Evolutionary conservation across 2,329 filamentous ascomycete genomes (phyloP), one percentile per base, ranked within the genome.

Genomic region (Aspergillus oerlinghausenensis): DNA sequence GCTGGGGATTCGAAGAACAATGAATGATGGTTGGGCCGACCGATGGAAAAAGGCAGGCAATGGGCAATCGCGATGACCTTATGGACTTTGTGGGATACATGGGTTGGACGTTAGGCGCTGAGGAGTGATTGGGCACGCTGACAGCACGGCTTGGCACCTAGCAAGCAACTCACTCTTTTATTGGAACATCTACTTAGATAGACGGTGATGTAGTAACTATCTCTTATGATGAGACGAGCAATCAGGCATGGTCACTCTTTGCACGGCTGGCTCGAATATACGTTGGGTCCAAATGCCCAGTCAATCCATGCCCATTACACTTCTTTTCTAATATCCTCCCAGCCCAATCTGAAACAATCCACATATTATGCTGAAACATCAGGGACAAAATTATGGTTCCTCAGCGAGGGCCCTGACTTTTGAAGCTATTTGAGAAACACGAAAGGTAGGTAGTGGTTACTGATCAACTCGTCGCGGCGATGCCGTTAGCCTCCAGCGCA

Each of bases 1-100:
- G 19, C 59, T 77, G 55, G 76, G 76, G 28, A 70, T 78, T 52
- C 71, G 76, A 45, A 70, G 75, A 51, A 75, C 69, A 51, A 73
- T 77, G 71, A 75, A 70, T 43, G 42, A 66, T 61, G 74, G 75
- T 49, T 78, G 76, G 76, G 70, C 73, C 55, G 71, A 70, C 21
- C 65, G 70, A 59, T 72, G 73, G 70, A 73, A 72, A 57, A 64
- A 65, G 62, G 67, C 62, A 51, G 58, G 58, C 54, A 63, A 67
- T 59, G 61, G 61, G 50, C 47, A 47, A 51, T 50, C 50, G 7
- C 28, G 54, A 32, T 57, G 32, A 51, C 43, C 4, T 3, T 2
- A 23, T 0, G 21, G 11, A 45, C 10, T 6, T 23, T 23, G n/a
- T 11, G 21, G 8, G 19, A 23, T 21, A 47, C 23, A 25, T 14